Base-by-base conservation (phyloP, 1,284 basidiomycete species). In the Microstroma glucosiphilum region DNA sequence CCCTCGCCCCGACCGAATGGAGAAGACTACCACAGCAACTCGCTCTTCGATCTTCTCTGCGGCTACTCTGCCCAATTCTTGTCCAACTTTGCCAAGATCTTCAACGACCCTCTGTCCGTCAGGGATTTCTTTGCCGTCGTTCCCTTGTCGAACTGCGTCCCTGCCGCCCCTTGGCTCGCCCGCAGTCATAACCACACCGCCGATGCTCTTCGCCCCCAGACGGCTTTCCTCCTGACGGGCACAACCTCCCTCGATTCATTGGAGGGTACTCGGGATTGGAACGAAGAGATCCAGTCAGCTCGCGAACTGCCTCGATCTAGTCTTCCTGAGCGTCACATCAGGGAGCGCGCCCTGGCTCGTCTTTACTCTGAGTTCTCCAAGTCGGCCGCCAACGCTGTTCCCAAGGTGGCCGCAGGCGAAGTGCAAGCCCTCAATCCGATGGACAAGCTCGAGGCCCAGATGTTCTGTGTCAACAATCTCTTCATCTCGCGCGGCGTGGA, bases 401-500 rank as follows among this genome's bases (percentile, higher is more conserved):
- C 83, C 60, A 76, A 80, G 59, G 82, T 85, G 46, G 81, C 83
- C 21, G 81, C 82, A 19, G 83, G 83, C 57, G 82, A 83, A 62
- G 79, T 83, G 37, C 77, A 80, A 19, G 80, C 83, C n/a, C 80
- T 84, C 75, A 85, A 85, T 79, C 83, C 84, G 21, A 82, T 83
- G 73, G 84, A 85, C 71, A 79, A 82, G 21, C 61, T 80, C 11
- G 78, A 81, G 56, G 81, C 83, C 21, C 83, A 84, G 77, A 85
- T 85, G 80, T 85, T 81, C 77, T 80, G 85, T 30, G 78, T 82
- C 68, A 83, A 82, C 78, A 85, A 85, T 79, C 82, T 85, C 70
- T 83, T 85, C 68, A 82, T 84, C 75, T 84, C 83, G 64, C 83
- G 83, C 65, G 84, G 83, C 15, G 81, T 82, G 66, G 84, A 85